Base-by-base conservation (phyloP, 1,284 basidiomycete genomes). In the Anthracocystis panici-leucophaei region DNA sequence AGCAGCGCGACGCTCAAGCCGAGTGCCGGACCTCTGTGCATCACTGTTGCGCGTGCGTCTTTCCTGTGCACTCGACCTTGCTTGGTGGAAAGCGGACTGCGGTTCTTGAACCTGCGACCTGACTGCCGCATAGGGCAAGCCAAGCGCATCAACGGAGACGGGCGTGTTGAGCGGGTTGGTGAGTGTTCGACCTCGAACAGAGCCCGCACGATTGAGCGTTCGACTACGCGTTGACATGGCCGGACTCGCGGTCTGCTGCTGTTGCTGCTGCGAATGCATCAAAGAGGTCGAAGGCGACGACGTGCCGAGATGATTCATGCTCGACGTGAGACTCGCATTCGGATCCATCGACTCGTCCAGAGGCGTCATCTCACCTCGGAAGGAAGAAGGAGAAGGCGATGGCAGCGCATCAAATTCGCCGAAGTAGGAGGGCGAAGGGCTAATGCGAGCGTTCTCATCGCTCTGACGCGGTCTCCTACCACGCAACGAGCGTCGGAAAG, bases 171-270 rank as follows among this genome's bases (percentile, higher is more conserved):
- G 61, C 14, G 62, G 62, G 18, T 69, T 65, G 33, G 71, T 74
- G 25, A 74, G 20, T 23, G 65, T 65, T 23, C 65, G 65, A 4
- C 55, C 41, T 2, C 65, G 62, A 12, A 67, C 57, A 10, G 71
- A 65, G 46, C 56, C 56, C 5, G 65, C 56, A 14, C 65, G 62
- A 12, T 64, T 62, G 11, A 68, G 50, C 21, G 71, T 74, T 6
- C 71, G 71, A 42, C 71, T 74, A 29, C 71, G 62, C 10, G 71
- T 74, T 44, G 71, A 74, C 71, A 74, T 74, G 65, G 71, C 71
- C 12, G 62, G 71, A 38, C 71, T 69, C 25, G 65, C 55, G 18
- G 61, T 50, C 49, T 64, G 61, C 40, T 49, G 48, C 48, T 49
- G 48, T 11, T 48, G 46, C 46, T 49, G 23, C 23, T 64, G 61